Base-by-base conservation (phyloP, 2,329 filamentous ascomycete genomes). In the Colletotrichum cuscutae region DNA sequence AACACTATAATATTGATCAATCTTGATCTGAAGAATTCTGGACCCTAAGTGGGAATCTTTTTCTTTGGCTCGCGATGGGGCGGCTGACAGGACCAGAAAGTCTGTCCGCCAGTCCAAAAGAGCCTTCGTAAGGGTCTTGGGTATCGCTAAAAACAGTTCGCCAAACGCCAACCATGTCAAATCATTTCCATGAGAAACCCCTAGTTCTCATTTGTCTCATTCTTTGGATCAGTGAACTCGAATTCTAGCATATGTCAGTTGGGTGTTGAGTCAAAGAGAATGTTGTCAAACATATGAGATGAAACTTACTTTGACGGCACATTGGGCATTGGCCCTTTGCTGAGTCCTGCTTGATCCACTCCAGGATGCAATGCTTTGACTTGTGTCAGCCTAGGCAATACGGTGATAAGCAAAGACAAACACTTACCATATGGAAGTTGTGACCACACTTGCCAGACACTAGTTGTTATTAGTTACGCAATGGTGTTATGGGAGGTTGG, bases 391-490 rank as follows among this genome's bases (percentile, higher is more conserved):
- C 26, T 7, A 22, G 22, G 58, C 72, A 37, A 46, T 32, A 35
- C 32, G 32, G 35, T n/a, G n/a, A n/a, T 8, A 37, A 13, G 54
- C 46, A 56, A 26, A 64, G 30, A 37, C 28, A 28, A 54, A 12
- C 49, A 76, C 87, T 77, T 83, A 97, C 95, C 94, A 98, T 97
- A 83, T 99, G 97, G 80, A 99, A 99, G 75, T 95, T 98, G 82
- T 99, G 97, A 5, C 95, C 96, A 84, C 97, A 99, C 86, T 96
- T 97, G 56, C 97, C 97, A 74, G 97, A 95, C 76, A 98, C 96
- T 98, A 77, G 5, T 4, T 68, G 19, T 54, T 3, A 53, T 54
- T 49, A 22, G 67, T 24, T 32, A 49, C 52, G 22, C 30, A 19
- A 46, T 12, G 19, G 5, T 22, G 42, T 19, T 28, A n/a, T 4